Evolutionary conservation across 148 eudicot genomes (phyloP).

Genomic region (Cornus controversa): DNA sequence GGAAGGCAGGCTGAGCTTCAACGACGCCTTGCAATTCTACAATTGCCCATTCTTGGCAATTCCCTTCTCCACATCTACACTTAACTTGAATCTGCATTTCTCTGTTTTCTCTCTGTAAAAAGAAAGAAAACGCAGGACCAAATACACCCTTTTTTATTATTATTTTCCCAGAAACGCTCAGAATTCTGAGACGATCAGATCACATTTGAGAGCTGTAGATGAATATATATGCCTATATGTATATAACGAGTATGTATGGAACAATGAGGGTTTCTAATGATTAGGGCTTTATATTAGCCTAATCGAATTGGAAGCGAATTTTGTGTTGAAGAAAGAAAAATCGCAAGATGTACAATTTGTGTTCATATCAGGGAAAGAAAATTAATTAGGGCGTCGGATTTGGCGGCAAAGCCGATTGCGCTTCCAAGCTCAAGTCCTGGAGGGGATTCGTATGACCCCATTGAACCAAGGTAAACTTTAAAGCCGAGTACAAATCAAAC

Average conservation of each 20-base stretch:
- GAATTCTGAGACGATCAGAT: too few relatives aligned
- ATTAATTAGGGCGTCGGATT: not conserved
- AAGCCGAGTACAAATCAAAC: not conserved
- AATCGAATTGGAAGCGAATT: not conserved
- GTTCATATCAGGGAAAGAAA: not conserved
- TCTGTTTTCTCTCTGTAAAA: not conserved
- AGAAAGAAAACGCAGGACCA: not conserved
- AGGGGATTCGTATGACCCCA: too few relatives aligned
- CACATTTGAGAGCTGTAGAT: too few relatives aligned
- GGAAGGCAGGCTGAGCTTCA: conserved; percentile 62
- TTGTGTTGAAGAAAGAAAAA: not conserved
- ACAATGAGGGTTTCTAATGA: not conserved
- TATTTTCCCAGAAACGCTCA: too few relatives aligned
- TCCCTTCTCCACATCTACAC: conserved; percentile 74
- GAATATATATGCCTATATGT: not conserved
- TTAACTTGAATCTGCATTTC: conserved; percentile 59
- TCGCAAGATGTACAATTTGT: not conserved
- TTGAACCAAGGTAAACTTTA: too few relatives aligned
- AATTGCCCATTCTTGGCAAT: conserved; percentile 90
- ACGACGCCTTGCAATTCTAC: conserved; percentile 84
- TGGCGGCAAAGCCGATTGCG: not conserved
- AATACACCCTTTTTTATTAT: not conserved
- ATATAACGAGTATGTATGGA: too few relatives aligned
- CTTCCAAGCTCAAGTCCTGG: not conserved
- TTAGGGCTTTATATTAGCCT: not conserved